Evolutionary conservation across 306 rosid species (phyloP), one percentile per base, ranked within the genome.

Genomic region (Rosa persica): DNA sequence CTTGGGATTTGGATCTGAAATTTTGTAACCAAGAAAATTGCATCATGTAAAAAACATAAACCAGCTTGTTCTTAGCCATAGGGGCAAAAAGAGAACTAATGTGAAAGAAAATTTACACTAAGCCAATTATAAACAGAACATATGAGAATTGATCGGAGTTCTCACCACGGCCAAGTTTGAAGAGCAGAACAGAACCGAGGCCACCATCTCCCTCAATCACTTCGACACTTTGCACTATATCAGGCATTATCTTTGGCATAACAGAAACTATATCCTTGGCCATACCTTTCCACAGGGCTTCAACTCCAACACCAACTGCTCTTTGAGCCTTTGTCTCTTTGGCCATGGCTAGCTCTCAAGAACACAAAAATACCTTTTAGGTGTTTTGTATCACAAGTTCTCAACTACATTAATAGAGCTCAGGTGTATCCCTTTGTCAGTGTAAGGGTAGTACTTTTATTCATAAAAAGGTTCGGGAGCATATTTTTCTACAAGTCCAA

Each of bases 151-250:
- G 3, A 20, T 20, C 12, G 61, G 30, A 47, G 13, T 30, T 51
- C 81, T 52, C 38, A 67, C 81, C 54, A 17, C 5, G 12, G 7
- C 34, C 36, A 17, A 78, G 67, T 25, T 40, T 51, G 38, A 78
- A 4, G 69, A 78, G 44, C 42, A 62, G 54, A 36, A 78, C 57
- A 25, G 75, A 68, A 44, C 68, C 54, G 15, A 77, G 67, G 69
- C 75, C 67, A 52, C 75, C 81, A 54, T 69, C 68, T 40, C 81
- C 81, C 11, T 78, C 75, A 42, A 68, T 55, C 27, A 78, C 5
- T 23, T 78, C 69, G 20, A 54, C 64, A 16, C 43, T 78, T 5
- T 17, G 51, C 12, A 78, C 75, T 4, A 78, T 8, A 39, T 17
- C 54, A 27, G 74, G 75, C 23, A 68, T 16, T 40, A 78, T 43